These are phyloP conservation scores for Cercospora berteroae DNA, from an alignment of 2,329 filamentous ascomycete species.

Conservation along the genomic window DNA sequence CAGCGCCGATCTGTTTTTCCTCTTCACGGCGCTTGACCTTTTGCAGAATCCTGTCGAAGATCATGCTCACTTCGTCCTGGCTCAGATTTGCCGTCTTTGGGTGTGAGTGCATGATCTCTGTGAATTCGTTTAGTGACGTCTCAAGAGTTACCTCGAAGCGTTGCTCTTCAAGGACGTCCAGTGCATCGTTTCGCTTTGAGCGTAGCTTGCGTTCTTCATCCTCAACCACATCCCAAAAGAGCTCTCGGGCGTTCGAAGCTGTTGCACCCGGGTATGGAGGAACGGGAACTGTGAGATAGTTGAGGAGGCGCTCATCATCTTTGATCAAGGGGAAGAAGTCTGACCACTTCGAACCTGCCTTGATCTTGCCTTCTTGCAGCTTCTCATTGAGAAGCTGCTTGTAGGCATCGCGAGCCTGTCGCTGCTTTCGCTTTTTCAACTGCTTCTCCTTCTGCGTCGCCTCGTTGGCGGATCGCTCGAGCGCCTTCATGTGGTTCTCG, in stretches of 20 bases:
- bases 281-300: constrained; percentile 71
- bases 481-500: constrained; percentile 88
- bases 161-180: constrained; percentile 61
- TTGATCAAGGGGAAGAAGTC: constrained; percentile 72
- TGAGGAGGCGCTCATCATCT: constrained; percentile 76
- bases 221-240: constrained; percentile 95
- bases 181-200: constrained; percentile 33
- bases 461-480: constrained; percentile 91
- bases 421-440: constrained; percentile 74
- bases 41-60: constrained; percentile 85
- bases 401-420: constrained; percentile 82
- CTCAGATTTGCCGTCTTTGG: constrained; percentile 84
- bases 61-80: constrained; percentile 71
- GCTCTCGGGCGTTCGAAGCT: constrained; percentile 64
- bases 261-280: constrained; percentile 33
- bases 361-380: constrained; percentile 73
- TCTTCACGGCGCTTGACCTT: constrained; percentile 78
- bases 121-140: constrained; percentile 86
- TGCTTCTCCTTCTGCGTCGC: constrained; percentile 83
- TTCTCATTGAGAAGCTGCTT: constrained; percentile 72
- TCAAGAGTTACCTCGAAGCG: constrained; percentile 85
- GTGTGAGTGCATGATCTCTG: constrained; percentile 77
- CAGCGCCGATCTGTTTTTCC: constrained; percentile 76
- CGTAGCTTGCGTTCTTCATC: constrained; percentile 71
- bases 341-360: constrained; percentile 86